phyloP scores from a whole-genome alignment of 805 yeast genomes.

The Wickerhamiella kurtzmanii region DNA sequence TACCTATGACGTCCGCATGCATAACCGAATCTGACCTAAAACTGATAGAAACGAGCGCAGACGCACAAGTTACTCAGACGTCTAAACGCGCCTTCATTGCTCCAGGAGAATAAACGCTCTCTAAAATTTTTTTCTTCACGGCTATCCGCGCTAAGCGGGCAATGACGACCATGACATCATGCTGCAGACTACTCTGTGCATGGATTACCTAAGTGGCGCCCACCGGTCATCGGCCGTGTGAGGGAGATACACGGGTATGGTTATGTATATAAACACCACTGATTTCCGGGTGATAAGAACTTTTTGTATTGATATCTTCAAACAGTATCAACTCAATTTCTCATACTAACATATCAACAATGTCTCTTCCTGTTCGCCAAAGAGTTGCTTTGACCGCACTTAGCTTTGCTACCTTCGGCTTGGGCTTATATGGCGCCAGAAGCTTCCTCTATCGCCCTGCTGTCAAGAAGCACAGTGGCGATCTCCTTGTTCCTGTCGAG shows the following conservation, averaged over 20 bases:
- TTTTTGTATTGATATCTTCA: not conserved
- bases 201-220: not conserved
- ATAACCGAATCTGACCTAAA: too few relatives aligned
- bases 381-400: not conserved
- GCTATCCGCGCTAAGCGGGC: too few relatives aligned
- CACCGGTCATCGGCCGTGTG: not conserved
- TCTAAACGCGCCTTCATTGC: too few relatives aligned
- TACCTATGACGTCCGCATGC: too few relatives aligned
- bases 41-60: too few relatives aligned
- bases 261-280: not conserved
- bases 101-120: too few relatives aligned
- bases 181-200: not conserved
- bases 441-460: constrained; percentile 21
- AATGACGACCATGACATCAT: not conserved
- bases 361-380: not conserved
- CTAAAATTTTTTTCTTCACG: too few relatives aligned
- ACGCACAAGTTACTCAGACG: too few relatives aligned
- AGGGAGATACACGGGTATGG: not conserved
- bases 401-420: not conserved
- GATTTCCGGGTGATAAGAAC: too few relatives aligned
- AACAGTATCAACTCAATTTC: too few relatives aligned
- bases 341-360: not conserved
- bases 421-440: not conserved
- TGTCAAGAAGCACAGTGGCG: constrained; percentile 16
- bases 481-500: constrained; percentile 23